Conservation (phyloP, 306 rosid species). For the peach (Prunus persica) region DNA sequence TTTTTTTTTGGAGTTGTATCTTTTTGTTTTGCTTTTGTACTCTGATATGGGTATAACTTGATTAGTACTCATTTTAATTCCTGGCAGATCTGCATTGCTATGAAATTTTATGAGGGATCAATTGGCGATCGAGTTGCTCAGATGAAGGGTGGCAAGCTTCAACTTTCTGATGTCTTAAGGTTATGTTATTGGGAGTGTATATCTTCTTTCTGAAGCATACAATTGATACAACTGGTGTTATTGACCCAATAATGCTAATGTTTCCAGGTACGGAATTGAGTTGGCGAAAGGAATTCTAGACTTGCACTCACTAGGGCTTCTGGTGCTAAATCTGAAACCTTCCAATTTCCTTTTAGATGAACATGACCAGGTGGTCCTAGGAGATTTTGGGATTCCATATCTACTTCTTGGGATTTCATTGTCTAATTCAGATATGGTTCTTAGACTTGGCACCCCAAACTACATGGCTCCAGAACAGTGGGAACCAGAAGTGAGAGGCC, state of each 20-base stretch:
- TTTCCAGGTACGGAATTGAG: conserved; percentile 69
- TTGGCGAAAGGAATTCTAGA: conserved; percentile 63
- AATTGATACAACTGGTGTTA: background rate
- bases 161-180: conserved; percentile 61
- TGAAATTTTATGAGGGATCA: conserved; percentile 79
- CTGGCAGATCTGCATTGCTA: conserved; percentile 65
- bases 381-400: conserved; percentile 71
- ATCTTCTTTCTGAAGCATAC: background rate
- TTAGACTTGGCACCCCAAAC: conserved; percentile 77
- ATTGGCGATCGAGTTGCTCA: conserved; percentile 75
- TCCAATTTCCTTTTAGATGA: conserved; percentile 62
- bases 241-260: conserved; percentile 10
- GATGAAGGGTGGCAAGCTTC: conserved; percentile 66
- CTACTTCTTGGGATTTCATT: conserved; percentile 58
- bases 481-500: conserved; percentile 79
- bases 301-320: conserved; percentile 59
- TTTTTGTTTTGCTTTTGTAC: background rate
- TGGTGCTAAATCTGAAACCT: conserved; percentile 74
- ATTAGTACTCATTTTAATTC: background rate
- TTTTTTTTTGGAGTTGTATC: background rate
- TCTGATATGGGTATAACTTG: background rate
- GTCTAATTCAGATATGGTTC: conserved; percentile 47
- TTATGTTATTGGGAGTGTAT: conserved; percentile 8
- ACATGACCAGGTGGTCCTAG: conserved; percentile 55
- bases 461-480: conserved; percentile 96